phyloP scores from a whole-genome alignment of 352 stramenopile species.

The Phytophthora pluvialis region DNA sequence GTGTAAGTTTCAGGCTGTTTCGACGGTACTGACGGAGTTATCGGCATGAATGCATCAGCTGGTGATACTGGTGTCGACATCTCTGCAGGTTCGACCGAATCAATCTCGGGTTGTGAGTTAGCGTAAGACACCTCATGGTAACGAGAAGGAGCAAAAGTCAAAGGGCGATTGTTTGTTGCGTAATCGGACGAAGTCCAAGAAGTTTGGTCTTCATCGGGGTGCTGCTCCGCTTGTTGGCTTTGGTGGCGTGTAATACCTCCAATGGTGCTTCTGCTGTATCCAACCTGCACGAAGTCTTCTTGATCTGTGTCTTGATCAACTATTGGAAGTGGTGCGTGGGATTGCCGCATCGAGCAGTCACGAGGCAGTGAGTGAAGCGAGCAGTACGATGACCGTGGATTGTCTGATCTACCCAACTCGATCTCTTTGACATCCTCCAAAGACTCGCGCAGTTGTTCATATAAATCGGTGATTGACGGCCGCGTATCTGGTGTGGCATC shows the following conservation, averaged over 20 bases:
- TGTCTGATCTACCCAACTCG: slow-evolving; percentile 6
- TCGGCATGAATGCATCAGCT: not conserved
- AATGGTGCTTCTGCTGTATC: slow-evolving; percentile 16
- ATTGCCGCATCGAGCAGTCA: not conserved
- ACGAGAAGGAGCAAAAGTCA: not conserved
- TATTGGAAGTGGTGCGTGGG: slow-evolving; percentile 19
- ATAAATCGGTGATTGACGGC: slow-evolving; percentile 22
- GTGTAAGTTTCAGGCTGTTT: slow-evolving; percentile 14
- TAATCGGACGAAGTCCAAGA: slow-evolving; percentile 4
- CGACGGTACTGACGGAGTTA: not conserved
- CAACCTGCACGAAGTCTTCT: slow-evolving; percentile 6
- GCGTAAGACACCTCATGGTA: not conserved
- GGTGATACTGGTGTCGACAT: not conserved
- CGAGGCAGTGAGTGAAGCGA: slow-evolving; percentile 13
- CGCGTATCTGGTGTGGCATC: slow-evolving; percentile 10
- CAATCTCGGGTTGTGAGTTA: slow-evolving; percentile 1
- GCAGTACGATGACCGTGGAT: slow-evolving; percentile 12
- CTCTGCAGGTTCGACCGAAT: slow-evolving; percentile 1
- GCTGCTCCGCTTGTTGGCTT: not conserved
- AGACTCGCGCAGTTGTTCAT: slow-evolving; percentile 35
- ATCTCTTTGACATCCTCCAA: slow-evolving; percentile 32
- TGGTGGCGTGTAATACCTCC: slow-evolving; percentile 14
- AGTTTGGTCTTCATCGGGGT: slow-evolving; percentile 4
- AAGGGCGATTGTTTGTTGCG: not conserved
- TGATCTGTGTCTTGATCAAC: slow-evolving; percentile 11